Evolutionary conservation across 108 stramenopile species (phyloP).

Genomic region (Pseudonitzschia multiseries): DNA sequence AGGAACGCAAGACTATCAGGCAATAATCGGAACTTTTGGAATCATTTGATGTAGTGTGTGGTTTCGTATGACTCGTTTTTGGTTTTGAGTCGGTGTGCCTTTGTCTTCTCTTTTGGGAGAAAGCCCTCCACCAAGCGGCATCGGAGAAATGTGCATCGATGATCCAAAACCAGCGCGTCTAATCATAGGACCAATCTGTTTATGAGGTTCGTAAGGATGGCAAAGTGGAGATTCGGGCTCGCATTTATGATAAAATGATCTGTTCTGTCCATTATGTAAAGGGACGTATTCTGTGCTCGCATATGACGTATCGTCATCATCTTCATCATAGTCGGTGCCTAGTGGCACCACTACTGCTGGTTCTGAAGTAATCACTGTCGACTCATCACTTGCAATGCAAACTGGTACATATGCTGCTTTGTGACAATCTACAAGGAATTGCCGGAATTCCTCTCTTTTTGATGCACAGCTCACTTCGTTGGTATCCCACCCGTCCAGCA

Average conservation of each 20-base stretch:
- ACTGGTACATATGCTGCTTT: slow-evolving; percentile 89
- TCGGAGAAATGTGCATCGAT: not conserved
- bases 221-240: not conserved
- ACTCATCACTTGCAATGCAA: slow-evolving; percentile 64
- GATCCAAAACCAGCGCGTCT: slow-evolving; percentile 18
- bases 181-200: slow-evolving; percentile 30
- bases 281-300: not conserved
- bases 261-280: not conserved
- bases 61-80: not conserved
- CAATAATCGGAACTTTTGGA: not conserved
- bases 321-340: slow-evolving; percentile 22
- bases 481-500: slow-evolving; percentile 80
- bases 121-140: not conserved
- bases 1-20: not conserved
- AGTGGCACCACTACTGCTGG: slow-evolving; percentile 69
- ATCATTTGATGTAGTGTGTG: not conserved
- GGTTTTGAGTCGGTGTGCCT: not conserved
- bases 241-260: not conserved
- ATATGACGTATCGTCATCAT: not conserved
- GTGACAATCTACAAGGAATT: slow-evolving; percentile 86
- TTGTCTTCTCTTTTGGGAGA: not conserved
- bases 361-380: slow-evolving; percentile 63
- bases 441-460: slow-evolving; percentile 74
- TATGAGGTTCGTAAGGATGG: slow-evolving; percentile 14
- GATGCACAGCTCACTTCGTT: slow-evolving; percentile 53